A percentile compares a stretch with the other conserved stretches of the same genome.
phyloP scores from a whole-genome alignment of 2,329 filamentous ascomycete genomes.

The Diaporthe helianthi region DNA sequence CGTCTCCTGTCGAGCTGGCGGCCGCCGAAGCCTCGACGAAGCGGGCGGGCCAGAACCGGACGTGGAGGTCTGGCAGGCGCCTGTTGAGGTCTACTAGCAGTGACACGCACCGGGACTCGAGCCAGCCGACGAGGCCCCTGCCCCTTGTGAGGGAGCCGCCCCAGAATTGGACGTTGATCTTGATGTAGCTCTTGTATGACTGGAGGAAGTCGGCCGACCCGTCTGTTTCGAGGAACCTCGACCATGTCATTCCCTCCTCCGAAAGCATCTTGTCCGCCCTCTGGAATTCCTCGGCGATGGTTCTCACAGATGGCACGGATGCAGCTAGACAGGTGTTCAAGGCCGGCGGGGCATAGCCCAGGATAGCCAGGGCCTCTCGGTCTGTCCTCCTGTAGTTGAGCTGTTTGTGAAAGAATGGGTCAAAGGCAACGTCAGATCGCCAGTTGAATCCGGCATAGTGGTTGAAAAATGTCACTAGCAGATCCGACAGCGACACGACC shows the following conservation, averaged over 20 bases:
- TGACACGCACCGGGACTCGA: constrained; percentile 66
- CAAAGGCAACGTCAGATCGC: constrained; percentile 60
- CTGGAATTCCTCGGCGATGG: constrained; percentile 58
- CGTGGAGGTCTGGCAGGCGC: constrained; percentile 56
- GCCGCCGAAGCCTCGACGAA: constrained; percentile 52
- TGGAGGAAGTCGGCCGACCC: constrained; percentile 57
- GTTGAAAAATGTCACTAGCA: constrained; percentile 66
- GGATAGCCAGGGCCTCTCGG: constrained; percentile 67
- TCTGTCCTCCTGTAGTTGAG: constrained; percentile 60
- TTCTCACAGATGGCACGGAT: constrained; percentile 58
- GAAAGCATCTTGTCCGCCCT: constrained; percentile 52
- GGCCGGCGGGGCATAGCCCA: constrained; percentile 67
- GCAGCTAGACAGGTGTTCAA: constrained; percentile 66
- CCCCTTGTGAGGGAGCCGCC: constrained; percentile 62
- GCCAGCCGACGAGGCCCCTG: constrained; percentile 65
- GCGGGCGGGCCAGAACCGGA: constrained; percentile 68
- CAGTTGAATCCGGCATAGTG: constrained; percentile 70
- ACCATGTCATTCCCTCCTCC: constrained; percentile 50
- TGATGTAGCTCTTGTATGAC: constrained; percentile 61
- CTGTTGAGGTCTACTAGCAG: constrained; percentile 66
- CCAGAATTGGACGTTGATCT: constrained; percentile 71
- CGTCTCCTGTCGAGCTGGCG: constrained; percentile 41
- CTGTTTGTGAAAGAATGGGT: constrained; percentile 63
- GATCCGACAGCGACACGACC: constrained; percentile 53
- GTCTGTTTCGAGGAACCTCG: constrained; percentile 45